Percentiles rank a stretch among this genome's conserved stretches.
Conservation (phyloP, 805 yeast genomes). For the Hagleromyces aurorensis region DNA sequence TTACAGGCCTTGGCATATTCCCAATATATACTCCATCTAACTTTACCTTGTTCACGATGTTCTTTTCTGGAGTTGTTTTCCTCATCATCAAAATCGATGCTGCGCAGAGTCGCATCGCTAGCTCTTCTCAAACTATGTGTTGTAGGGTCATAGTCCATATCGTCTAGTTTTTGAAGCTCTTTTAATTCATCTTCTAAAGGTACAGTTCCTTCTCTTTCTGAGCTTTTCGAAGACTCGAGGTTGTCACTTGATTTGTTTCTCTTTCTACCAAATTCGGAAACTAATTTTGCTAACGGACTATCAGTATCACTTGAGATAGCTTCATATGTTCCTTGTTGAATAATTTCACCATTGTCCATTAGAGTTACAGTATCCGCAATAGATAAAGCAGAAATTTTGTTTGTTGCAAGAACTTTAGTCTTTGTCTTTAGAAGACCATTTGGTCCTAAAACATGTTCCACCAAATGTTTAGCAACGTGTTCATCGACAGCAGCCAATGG, state of each 20-base stretch:
- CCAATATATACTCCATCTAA: slow-evolving; percentile 74
- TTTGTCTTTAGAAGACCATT: slow-evolving; percentile 68
- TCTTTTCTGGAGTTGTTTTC: slow-evolving; percentile 43
- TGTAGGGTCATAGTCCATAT: slow-evolving; percentile 25
- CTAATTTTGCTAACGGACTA: slow-evolving; percentile 46
- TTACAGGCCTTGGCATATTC: slow-evolving; percentile 88
- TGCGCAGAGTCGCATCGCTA: slow-evolving; percentile 36
- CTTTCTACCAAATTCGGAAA: slow-evolving; percentile 55
- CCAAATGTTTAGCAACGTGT: slow-evolving; percentile 85
- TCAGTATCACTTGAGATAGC: slow-evolving; percentile 38
- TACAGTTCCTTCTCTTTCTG: slow-evolving; percentile 19
- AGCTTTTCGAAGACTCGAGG: slow-evolving; percentile 10
- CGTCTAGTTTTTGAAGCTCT: slow-evolving; percentile 26
- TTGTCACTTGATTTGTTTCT: slow-evolving; percentile 19
- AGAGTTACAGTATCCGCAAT: slow-evolving; percentile 65
- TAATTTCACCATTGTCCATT: slow-evolving; percentile 59
- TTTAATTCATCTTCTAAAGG: slow-evolving; percentile 26
- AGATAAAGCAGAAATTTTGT: slow-evolving; percentile 72
- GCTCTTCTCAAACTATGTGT: slow-evolving; percentile 51
- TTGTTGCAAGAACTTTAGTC: slow-evolving; percentile 76
- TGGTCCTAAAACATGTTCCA: slow-evolving; percentile 75
- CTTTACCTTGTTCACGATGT: slow-evolving; percentile 88
- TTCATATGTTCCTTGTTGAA: slow-evolving; percentile 57
- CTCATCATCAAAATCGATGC: slow-evolving; percentile 33
- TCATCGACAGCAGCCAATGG: slow-evolving; percentile 95